Evolutionary conservation across 805 yeast species (phyloP).

Genomic region (Candida parachauliodes): DNA sequence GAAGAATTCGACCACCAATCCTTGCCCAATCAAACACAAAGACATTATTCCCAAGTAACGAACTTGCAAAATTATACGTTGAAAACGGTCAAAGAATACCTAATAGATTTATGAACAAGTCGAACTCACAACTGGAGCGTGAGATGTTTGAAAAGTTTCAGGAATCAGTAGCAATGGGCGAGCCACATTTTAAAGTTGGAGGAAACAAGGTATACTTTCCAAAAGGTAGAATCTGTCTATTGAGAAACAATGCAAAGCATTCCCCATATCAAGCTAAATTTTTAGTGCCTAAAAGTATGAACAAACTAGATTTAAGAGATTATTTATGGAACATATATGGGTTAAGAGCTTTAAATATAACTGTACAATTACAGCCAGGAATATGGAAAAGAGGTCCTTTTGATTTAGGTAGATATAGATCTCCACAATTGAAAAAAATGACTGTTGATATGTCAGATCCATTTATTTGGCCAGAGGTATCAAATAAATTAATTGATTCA

Average conservation of each 20-base stretch:
- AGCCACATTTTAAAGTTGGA: slow-evolving; percentile 83
- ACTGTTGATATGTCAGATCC: slow-evolving; percentile 95
- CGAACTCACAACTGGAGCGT: slow-evolving; percentile 32
- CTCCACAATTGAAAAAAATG: slow-evolving; percentile 88
- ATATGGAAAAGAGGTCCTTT: slow-evolving; percentile 50
- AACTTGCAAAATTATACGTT: slow-evolving; percentile 30
- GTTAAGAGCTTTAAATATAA: slow-evolving; percentile 80
- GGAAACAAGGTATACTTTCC: slow-evolving; percentile 78
- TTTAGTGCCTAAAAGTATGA: slow-evolving; percentile 89
- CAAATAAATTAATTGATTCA: slow-evolving; percentile 32
- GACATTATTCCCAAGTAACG: slow-evolving; percentile 37
- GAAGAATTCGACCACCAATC: slow-evolving; percentile 36
- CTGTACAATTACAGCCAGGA: slow-evolving; percentile 80
- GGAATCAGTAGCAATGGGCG: slow-evolving; percentile 47
- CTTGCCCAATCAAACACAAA: slow-evolving; percentile 33
- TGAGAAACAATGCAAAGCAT: slow-evolving; percentile 93
- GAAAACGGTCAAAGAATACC: slow-evolving; percentile 42
- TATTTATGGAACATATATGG: slow-evolving; percentile 89
- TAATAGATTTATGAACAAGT: slow-evolving; percentile 30
- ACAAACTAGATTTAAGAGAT: slow-evolving; percentile 91
- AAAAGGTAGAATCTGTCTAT: slow-evolving; percentile 70
- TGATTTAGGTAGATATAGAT: slow-evolving; percentile 69
- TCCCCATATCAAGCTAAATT: slow-evolving; percentile 97
- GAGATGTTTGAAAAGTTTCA: slow-evolving; percentile 37
- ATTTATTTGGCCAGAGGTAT: slow-evolving; percentile 83